Evolutionary conservation across 495 filamentous ascomycete species (phyloP), one percentile per base, ranked within the genome.

Genomic region (Rostrohypoxylon terebratum): DNA sequence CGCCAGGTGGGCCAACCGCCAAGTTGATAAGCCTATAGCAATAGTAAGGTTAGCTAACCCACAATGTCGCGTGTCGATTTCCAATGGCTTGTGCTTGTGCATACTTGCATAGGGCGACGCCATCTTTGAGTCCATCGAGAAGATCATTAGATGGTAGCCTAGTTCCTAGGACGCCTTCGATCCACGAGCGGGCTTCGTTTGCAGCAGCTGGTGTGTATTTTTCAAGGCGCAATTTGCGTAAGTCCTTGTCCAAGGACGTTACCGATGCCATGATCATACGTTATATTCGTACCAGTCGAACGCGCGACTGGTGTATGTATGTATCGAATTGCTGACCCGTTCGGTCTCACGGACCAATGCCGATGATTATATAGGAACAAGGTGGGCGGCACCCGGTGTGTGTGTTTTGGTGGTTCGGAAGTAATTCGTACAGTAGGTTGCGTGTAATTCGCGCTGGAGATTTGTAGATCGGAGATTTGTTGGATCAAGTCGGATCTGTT

Each of bases 131-230:
- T 10, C 80, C 89, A 54, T 96, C 93, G 28, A 99, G 84, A 34
- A 99, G 85, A 82, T 98, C 96, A 6, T 85, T 85, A 3, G 84
- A 79, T 1, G 91, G 85, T 21, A 98, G 84, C 40, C 84, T 86
- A 73, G 92, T 90, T 59, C 89, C 90, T n/a, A 97, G 81, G 11
- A 91, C 85, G 38, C 89, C 88, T 78, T 97, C 93, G 69, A 99
- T 94, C 93, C 96, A 99, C 70, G 87, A 82, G 57, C 88, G 87
- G 7, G 90, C 92, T 82, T 97, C 94, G 61, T 93, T 91, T 51
- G 94, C 94, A 58, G 95, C 96, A 74, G 92, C 89, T 23, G 94
- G 93, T 21, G 96, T 98, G 84, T 98, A 98, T 82, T 95, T 94
- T 42, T 92, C 92, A 76, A 97, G 82, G 79, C 96, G 95, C 83